A percentile compares a stretch with the other conserved stretches of the same genome.
phyloP scores from a whole-genome alignment of 164 flowering plant genomes.

The Stephania yunnanensis region DNA sequence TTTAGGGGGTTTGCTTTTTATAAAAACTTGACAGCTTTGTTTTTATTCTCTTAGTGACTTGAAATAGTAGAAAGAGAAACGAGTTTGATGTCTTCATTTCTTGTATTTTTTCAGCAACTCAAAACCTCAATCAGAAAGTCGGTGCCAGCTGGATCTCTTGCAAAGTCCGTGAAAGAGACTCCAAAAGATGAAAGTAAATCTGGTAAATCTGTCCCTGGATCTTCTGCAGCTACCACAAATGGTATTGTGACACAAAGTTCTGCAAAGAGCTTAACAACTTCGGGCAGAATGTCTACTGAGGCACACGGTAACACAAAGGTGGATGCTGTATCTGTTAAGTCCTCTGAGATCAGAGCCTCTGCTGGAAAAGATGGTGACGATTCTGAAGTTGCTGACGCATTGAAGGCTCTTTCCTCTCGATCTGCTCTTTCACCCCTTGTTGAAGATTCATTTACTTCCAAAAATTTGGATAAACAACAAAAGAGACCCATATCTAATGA shows the following conservation, averaged over 20 bases:
- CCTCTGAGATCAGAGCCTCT: constrained; percentile 36
- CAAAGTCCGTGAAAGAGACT: constrained; percentile 53
- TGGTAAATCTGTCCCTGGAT: constrained; percentile 47
- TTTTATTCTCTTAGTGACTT: too few species aligned
- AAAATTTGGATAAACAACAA: constrained; percentile 57
- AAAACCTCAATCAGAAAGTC: constrained; percentile 47
- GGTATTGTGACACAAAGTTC: constrained; percentile 31
- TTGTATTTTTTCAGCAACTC: constrained; percentile 30
- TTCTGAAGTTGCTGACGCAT: constrained; percentile 38
- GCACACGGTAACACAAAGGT: constrained; percentile 29
- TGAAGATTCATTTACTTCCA: constrained; percentile 41
- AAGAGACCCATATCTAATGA: constrained; percentile 73
- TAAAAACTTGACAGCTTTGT: too few species aligned
- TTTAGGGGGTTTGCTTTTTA: too few species aligned
- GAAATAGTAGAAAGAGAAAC: too few species aligned
- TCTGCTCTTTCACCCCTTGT: constrained; percentile 56
- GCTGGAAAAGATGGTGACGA: constrained; percentile 41
- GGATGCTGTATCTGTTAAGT: constrained; percentile 39
- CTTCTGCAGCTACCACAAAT: constrained; percentile 38
- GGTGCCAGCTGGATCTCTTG: constrained; percentile 37
- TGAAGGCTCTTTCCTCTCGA: constrained; percentile 42
- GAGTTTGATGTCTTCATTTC: background rate
- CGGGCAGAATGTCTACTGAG: constrained; percentile 37
- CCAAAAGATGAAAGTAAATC: constrained; percentile 63
- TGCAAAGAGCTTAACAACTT: constrained; percentile 31